A percentile compares a stretch with the other conserved stretches of the same genome.
phyloP scores from a whole-genome alignment of 805 yeast genomes.

The Cyberlindnera nakhonratchasimensis region DNA sequence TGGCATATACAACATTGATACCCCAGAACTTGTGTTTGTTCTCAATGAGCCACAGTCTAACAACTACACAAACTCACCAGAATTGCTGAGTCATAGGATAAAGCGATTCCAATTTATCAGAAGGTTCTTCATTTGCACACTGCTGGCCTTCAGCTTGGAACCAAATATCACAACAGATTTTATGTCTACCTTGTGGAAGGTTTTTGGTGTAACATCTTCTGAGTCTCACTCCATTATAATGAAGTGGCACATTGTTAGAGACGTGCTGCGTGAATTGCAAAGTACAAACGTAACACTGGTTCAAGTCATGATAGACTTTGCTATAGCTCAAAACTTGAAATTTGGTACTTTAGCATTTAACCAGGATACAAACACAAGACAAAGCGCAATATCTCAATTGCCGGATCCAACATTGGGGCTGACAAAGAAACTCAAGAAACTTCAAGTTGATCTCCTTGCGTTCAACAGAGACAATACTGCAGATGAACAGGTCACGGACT shows the following conservation, averaged over 20 bases:
- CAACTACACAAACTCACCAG: conserved; percentile 15
- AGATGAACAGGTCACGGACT: conserved; percentile 11
- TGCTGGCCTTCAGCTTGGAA: conserved; percentile 32
- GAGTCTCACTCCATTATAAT: background rate
- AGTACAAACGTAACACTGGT: background rate
- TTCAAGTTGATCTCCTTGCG: conserved; percentile 11
- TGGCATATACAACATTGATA: conserved; percentile 39
- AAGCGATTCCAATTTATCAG: conserved; percentile 36
- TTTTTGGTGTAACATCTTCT: conserved; percentile 6
- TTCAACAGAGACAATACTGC: conserved; percentile 8
- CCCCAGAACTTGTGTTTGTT: conserved; percentile 29
- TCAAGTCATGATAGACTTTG: conserved; percentile 7
- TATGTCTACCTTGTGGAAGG: conserved; percentile 7
- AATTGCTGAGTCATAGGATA: conserved; percentile 30
- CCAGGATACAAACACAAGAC: background rate
- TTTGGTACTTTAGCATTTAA: conserved; percentile 2
- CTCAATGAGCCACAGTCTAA: conserved; percentile 3
- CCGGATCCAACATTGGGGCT: conserved; percentile 13
- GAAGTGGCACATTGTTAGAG: conserved; percentile 7
- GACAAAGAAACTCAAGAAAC: conserved; percentile 8
- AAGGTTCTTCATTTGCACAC: conserved; percentile 41
- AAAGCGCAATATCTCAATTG: background rate
- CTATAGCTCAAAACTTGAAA: background rate
- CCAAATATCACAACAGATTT: conserved; percentile 9
- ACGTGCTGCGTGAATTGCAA: conserved; percentile 1